Percentiles rank a stretch among this genome's conserved stretches.
Evolutionary conservation across 2,329 filamentous ascomycete species (phyloP).

Genomic region (Diplocarpon mali): DNA sequence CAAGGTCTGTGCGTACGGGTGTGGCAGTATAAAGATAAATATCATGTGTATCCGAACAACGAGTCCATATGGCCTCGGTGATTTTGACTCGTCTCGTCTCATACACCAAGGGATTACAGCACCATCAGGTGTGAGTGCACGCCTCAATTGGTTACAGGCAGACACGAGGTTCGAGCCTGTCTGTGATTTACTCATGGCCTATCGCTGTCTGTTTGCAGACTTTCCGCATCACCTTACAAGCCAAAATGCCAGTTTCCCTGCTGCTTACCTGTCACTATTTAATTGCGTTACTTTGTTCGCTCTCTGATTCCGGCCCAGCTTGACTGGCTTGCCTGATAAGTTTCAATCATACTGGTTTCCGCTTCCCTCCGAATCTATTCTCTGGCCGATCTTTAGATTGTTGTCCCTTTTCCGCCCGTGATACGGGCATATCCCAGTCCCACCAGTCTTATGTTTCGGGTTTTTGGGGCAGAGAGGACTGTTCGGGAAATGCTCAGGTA

Average conservation of each 20-base stretch:
- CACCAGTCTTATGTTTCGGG: constrained; percentile 29
- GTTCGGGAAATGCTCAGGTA: constrained; percentile 34
- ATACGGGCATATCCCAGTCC: constrained; percentile 31
- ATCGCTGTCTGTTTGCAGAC: neutral
- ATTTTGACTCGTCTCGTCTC: no score
- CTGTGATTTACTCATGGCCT: no score
- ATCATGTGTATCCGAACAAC: no score
- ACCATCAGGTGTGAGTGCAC: no score
- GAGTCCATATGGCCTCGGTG: no score
- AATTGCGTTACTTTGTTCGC: neutral
- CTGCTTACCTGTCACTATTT: no score
- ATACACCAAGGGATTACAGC: no score
- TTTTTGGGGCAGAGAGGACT: constrained; percentile 34
- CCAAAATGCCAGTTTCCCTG: neutral
- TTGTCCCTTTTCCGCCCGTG: constrained; percentile 27
- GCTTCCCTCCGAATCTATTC: constrained; percentile 3
- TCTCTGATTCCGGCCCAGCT: no score
- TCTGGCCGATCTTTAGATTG: constrained; percentile 27
- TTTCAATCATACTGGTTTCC: neutral
- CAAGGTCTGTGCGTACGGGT: no score
- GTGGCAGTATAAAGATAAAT: no score
- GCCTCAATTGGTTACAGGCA: no score
- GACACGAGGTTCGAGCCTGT: no score
- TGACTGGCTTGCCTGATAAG: neutral
- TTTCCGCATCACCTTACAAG: neutral